These are phyloP conservation scores for Amanita phalloides DNA, from an alignment of 768 basidiomycete species.

Conservation along the genomic window DNA sequence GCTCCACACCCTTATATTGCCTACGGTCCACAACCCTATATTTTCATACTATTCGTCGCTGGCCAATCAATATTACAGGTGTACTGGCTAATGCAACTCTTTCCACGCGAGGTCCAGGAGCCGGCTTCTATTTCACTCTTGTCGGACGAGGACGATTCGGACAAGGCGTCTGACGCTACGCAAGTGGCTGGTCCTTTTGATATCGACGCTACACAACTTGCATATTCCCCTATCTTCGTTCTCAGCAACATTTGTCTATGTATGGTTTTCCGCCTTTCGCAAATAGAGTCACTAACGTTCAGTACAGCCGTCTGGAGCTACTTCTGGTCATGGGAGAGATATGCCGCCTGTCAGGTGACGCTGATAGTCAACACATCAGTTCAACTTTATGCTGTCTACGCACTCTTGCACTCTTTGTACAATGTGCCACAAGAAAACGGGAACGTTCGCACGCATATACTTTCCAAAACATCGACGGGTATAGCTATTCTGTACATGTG, in stretches of 20 bases:
- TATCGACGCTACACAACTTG: constrained; percentile 11
- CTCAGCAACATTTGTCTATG: constrained; percentile 14
- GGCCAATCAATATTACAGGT: neutral
- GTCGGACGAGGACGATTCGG: neutral
- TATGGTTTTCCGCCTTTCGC: constrained; percentile 4
- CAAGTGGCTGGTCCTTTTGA: neutral
- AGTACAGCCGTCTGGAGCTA: constrained; percentile 18
- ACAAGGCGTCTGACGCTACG: neutral
- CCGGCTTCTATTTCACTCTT: neutral
- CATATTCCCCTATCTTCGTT: constrained; percentile 14
- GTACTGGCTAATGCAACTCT: constrained; percentile 1
- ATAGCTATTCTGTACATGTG: constrained; percentile 23
- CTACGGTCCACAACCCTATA: constrained; percentile 3
- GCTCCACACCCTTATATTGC: neutral
- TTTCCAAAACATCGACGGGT: constrained; percentile 30
- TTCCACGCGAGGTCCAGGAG: neutral
- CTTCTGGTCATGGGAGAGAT: constrained; percentile 11
- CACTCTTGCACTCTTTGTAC: constrained; percentile 15
- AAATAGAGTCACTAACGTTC: neutral
- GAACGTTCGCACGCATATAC: constrained; percentile 24
- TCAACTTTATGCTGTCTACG: constrained; percentile 25
- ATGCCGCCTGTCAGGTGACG: constrained; percentile 12
- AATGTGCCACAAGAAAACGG: constrained; percentile 11
- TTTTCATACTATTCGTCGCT: neutral
- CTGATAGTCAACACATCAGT: constrained; percentile 19